phyloP scores from a whole-genome alignment of 495 filamentous ascomycete genomes.

The Annulohypoxylon maeteangense region DNA sequence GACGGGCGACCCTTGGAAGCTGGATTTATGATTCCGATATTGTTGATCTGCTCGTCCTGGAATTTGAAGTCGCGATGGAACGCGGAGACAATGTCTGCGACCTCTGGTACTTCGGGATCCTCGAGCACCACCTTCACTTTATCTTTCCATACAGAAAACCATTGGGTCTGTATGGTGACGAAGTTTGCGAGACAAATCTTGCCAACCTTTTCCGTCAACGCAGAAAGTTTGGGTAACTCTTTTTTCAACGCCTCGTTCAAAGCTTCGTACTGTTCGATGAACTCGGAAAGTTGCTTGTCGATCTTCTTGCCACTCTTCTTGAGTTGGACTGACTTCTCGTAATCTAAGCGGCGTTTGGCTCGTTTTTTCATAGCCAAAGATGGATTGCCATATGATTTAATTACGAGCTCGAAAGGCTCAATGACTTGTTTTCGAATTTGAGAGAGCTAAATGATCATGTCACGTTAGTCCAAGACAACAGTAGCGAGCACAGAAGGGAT shows the following conservation, averaged over 20 bases:
- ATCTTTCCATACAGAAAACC: slow-evolving; percentile 80
- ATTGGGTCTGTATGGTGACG: slow-evolving; percentile 80
- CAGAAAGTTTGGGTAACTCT: slow-evolving; percentile 87
- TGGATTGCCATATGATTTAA: slow-evolving; percentile 82
- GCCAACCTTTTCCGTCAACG: slow-evolving; percentile 78
- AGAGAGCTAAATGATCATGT: slow-evolving; percentile 63
- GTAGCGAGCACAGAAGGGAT: background rate
- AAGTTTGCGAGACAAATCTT: slow-evolving; percentile 83
- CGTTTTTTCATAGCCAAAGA: slow-evolving; percentile 90
- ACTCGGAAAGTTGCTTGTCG: slow-evolving; percentile 82
- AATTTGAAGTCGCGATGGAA: slow-evolving; percentile 79
- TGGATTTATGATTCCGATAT: slow-evolving; percentile 62
- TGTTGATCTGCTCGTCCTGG: slow-evolving; percentile 63
- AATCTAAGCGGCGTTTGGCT: slow-evolving; percentile 87
- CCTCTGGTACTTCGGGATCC: slow-evolving; percentile 68
- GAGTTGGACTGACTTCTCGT: slow-evolving; percentile 69
- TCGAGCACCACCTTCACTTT: slow-evolving; percentile 82
- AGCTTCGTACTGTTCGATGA: slow-evolving; percentile 85
- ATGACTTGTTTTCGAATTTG: slow-evolving; percentile 84
- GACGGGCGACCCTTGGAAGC: slow-evolving; percentile 54
- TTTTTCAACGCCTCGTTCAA: slow-evolving; percentile 92
- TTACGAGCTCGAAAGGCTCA: slow-evolving; percentile 83
- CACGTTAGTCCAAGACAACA: slow-evolving; percentile 11
- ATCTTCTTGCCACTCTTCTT: slow-evolving; percentile 79
- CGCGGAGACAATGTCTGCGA: slow-evolving; percentile 72